phyloP scores from a whole-genome alignment of 2,329 filamentous ascomycete species.

The Arachnomyces sp. region DNA sequence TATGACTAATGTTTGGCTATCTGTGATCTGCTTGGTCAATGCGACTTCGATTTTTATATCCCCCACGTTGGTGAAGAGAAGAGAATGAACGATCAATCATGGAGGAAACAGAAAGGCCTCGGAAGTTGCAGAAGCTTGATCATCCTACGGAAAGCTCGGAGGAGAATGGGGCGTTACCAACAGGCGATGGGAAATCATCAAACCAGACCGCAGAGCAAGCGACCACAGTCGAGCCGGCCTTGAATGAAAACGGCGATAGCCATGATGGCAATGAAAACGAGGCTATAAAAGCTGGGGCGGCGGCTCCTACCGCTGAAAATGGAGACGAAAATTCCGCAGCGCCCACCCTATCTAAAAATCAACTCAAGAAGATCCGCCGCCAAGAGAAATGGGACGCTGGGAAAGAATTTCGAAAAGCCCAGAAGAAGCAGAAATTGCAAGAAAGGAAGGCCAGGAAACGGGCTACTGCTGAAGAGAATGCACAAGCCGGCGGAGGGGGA shows the following conservation, averaged over 20 bases:
- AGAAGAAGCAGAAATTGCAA: conserved; percentile 49
- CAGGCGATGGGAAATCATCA: not conserved
- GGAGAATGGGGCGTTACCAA: not conserved
- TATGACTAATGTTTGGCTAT: not conserved
- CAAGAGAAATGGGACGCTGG: conserved; percentile 68
- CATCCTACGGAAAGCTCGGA: conserved; percentile 19
- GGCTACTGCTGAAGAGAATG: conserved; percentile 26
- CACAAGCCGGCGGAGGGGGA: conserved; percentile 17
- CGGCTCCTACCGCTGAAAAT: not conserved
- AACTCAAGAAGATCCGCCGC: conserved; percentile 68
- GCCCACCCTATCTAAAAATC: conserved; percentile 65
- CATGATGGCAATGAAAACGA: conserved; percentile 6
- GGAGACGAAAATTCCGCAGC: conserved; percentile 5
- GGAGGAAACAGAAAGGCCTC: conserved; percentile 48
- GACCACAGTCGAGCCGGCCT: not conserved
- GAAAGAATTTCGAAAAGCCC: conserved; percentile 50
- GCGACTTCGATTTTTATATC: not conserved
- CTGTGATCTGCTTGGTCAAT: not conserved
- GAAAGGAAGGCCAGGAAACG: conserved; percentile 46
- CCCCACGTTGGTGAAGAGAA: not conserved
- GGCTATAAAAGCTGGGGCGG: not conserved
- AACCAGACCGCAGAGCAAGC: not conserved
- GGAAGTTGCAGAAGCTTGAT: conserved; percentile 47
- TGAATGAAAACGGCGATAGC: not conserved
- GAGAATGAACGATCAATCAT: conserved; percentile 28